phyloP scores from a whole-genome alignment of 371 early-diverging fungal genomes.

The Syncephalastrum contaminatum region DNA sequence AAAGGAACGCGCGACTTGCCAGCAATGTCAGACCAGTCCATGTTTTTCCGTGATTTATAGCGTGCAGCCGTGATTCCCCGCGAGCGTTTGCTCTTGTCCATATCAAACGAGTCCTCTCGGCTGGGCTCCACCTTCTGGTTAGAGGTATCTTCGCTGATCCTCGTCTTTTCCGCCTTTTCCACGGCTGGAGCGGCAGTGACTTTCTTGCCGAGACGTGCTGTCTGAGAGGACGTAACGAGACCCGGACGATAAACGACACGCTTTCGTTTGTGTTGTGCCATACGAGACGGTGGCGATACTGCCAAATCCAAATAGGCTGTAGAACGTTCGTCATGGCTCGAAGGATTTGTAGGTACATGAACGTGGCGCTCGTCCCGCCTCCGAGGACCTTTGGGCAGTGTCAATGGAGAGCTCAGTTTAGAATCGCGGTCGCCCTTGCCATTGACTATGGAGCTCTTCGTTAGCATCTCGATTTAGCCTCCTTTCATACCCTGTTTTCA shows the following conservation, averaged over 20 bases:
- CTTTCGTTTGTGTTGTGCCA: neutral
- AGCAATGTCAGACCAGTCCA: slow-evolving; percentile 48
- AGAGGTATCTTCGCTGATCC: neutral
- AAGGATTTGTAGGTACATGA: neutral
- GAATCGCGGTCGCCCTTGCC: slow-evolving; percentile 1
- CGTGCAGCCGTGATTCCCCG: slow-evolving; percentile 47
- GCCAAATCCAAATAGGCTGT: slow-evolving; percentile 45
- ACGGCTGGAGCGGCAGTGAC: slow-evolving; percentile 10
- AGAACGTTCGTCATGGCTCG: slow-evolving; percentile 9
- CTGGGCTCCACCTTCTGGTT: neutral
- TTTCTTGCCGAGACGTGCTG: neutral
- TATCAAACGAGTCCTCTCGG: slow-evolving; percentile 7
- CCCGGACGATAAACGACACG: neutral
- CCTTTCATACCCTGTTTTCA: neutral
- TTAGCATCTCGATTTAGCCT: neutral
- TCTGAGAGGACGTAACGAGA: neutral
- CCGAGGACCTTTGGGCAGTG: slow-evolving; percentile 5
- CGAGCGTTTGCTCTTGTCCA: slow-evolving; percentile 33
- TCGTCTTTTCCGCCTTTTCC: slow-evolving; percentile 3
- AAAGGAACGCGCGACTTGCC: slow-evolving; percentile 54
- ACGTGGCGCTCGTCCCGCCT: neutral
- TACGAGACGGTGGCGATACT: slow-evolving; percentile 18
- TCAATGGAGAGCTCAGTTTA: neutral
- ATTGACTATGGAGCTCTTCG: neutral
- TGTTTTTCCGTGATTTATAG: slow-evolving; percentile 39